Conservation (phyloP, 1,284 basidiomycete species). For the Pseudozyma tsukubaensis region DNA sequence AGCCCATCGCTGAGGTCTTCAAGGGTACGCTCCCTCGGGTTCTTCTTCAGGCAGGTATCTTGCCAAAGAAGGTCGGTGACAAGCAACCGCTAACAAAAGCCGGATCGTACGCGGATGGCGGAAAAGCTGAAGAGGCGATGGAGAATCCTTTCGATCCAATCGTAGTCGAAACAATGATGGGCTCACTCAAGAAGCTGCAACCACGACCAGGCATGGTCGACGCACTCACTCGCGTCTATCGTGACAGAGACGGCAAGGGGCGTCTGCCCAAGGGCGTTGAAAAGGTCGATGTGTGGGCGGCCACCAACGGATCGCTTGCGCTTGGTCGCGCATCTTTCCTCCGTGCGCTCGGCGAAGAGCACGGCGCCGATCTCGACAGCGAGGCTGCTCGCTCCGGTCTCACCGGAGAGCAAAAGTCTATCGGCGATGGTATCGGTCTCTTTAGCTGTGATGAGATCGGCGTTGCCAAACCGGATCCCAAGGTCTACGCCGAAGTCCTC, state of each 20-base stretch:
- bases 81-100: conserved; percentile 25
- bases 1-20: conserved; percentile 55
- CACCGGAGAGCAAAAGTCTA: conserved; percentile 8
- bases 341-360: conserved; percentile 32
- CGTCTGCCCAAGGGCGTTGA: conserved; percentile 23
- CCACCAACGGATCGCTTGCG: conserved; percentile 55
- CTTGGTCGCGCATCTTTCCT: conserved; percentile 43
- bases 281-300: conserved; percentile 56
- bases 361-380: conserved; percentile 47
- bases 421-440: conserved; percentile 47
- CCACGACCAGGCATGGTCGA: conserved; percentile 60
- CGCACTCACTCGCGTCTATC: conserved; percentile 50
- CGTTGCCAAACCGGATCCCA: conserved; percentile 57
- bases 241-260: conserved; percentile 41
- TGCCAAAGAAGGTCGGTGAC: conserved; percentile 22
- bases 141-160: conserved; percentile 37
- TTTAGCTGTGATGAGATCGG: conserved; percentile 61
- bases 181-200: conserved; percentile 39
- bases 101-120: conserved; percentile 32
- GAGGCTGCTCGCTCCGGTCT: conserved; percentile 28
- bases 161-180: conserved; percentile 54
- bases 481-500: conserved; percentile 53
- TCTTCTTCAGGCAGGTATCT: conserved; percentile 54
- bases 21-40: conserved; percentile 53
- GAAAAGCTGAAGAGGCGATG: conserved; percentile 35